Evolutionary conservation across 2,329 filamentous ascomycete genomes (phyloP).

Genomic region (Aspergillus neotritici): DNA sequence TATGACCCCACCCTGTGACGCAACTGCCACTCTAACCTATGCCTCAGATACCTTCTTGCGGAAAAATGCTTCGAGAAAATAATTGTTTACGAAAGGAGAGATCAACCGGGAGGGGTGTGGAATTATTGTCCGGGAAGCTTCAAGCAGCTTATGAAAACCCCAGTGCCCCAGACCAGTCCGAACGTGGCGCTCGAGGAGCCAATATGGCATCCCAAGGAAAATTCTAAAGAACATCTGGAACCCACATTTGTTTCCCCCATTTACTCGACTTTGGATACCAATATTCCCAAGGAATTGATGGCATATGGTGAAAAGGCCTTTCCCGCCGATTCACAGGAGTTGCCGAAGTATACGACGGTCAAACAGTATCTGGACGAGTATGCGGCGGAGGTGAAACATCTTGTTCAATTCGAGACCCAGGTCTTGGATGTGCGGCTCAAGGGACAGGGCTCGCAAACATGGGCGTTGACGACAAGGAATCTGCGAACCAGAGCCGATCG

Average conservation of each 20-base stretch:
- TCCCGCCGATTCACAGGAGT: constrained; percentile 59
- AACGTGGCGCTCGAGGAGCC: constrained; percentile 59
- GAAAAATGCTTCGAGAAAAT: constrained; percentile 66
- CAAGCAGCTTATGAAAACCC: constrained; percentile 37
- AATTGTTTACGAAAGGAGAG: constrained; percentile 75
- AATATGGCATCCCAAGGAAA: constrained; percentile 40
- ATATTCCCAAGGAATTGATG: constrained; percentile 80
- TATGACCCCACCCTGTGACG: constrained; percentile 17
- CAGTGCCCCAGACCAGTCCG: constrained; percentile 64
- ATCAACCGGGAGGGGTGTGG: constrained; percentile 76
- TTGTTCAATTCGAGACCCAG: constrained; percentile 65
- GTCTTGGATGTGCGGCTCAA: constrained; percentile 55
- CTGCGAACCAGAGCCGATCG: constrained; percentile 41
- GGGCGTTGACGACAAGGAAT: constrained; percentile 56
- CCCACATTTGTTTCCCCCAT: constrained; percentile 74
- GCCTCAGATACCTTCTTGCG: constrained; percentile 60
- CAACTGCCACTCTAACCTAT: constrained; percentile 13
- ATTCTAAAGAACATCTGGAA: constrained; percentile 21
- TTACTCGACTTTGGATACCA: constrained; percentile 77
- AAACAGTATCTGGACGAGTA: constrained; percentile 69
- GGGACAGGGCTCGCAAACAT: constrained; percentile 40
- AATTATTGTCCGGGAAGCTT: constrained; percentile 59
- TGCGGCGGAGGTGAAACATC: constrained; percentile 58
- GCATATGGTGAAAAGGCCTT: constrained; percentile 67
- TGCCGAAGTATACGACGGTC: constrained; percentile 67